Conservation (phyloP, 805 yeast genomes). For the Saccharomycopsis fibuligera region DNA sequence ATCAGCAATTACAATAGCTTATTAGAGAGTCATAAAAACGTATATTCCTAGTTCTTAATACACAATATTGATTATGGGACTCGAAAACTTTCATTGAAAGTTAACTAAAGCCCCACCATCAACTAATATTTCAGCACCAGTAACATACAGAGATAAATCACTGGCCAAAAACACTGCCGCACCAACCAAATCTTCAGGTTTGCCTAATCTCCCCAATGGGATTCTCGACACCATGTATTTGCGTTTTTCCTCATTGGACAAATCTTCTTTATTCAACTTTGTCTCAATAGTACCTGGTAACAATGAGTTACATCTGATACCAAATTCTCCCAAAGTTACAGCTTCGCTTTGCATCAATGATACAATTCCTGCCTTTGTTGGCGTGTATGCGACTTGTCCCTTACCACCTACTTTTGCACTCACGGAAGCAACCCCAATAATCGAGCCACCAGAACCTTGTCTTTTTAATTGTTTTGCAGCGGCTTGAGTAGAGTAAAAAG, state of each 20-base stretch:
- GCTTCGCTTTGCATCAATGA: constrained; percentile 40
- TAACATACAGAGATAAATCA: constrained; percentile 32
- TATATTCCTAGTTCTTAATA: too few relatives aligned
- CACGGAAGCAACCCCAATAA: constrained; percentile 38
- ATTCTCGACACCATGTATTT: constrained; percentile 35
- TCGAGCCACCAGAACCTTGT: constrained; percentile 43
- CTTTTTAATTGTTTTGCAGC: constrained; percentile 39
- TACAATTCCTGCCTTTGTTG: constrained; percentile 41
- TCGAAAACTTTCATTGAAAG: constrained; percentile 36
- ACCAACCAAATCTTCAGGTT: constrained; percentile 35
- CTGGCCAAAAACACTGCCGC: constrained; percentile 38
- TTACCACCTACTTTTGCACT: constrained; percentile 43
- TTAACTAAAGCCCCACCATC: constrained; percentile 43
- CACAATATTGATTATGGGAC: too few relatives aligned
- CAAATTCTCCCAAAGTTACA: constrained; percentile 37
- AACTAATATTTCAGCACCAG: constrained; percentile 38
- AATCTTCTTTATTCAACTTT: constrained; percentile 37
- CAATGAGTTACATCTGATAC: constrained; percentile 40
- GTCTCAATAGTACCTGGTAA: constrained; percentile 41
- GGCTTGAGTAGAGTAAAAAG: constrained; percentile 40
- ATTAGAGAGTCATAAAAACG: too few relatives aligned
- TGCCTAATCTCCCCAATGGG: constrained; percentile 36
- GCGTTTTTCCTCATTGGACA: constrained; percentile 32
- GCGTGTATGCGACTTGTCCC: constrained; percentile 40
- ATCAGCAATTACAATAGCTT: too few relatives aligned